Conservation (phyloP, 2,329 filamentous ascomycete genomes). For the Zymoseptoria pseudotritici region DNA sequence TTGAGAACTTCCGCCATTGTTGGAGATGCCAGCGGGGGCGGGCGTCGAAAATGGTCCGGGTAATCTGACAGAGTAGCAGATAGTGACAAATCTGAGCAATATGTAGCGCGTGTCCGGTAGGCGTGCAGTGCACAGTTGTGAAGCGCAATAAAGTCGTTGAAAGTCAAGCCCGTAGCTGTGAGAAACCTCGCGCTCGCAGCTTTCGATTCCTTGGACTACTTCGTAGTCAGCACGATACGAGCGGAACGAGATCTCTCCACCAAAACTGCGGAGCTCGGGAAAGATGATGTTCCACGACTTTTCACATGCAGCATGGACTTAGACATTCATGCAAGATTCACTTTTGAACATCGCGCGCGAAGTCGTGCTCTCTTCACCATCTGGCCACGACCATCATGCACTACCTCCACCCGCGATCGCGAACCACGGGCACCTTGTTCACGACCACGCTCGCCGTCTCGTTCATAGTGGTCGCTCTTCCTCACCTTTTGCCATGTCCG, state of each 20-base stretch:
- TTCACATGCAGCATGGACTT: neutral
- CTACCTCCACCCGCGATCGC: constrained; percentile 83
- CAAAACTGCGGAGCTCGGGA: neutral
- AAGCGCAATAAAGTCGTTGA: neutral
- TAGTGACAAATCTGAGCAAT: neutral
- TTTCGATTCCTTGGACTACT: neutral
- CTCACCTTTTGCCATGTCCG: constrained; percentile 86
- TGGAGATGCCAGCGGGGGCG: neutral
- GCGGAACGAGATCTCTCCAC: neutral
- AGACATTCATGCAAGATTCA: neutral
- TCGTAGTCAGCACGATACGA: neutral
- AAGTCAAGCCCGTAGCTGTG: neutral
- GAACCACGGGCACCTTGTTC: constrained; percentile 89
- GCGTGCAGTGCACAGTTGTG: neutral
- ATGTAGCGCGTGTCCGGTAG: neutral
- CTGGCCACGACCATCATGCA: constrained; percentile 16
- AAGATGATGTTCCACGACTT: neutral
- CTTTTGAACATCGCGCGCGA: neutral
- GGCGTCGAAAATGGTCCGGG: neutral
- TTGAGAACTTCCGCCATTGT: neutral
- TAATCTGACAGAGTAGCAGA: neutral
- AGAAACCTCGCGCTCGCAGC: neutral
- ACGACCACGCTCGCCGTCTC: constrained; percentile 83
- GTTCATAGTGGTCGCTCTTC: constrained; percentile 85
- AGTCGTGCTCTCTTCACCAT: neutral